A percentile compares a stretch with the other conserved stretches of the same genome.
Conservation (phyloP, 805 yeast species). For the Cyberlindnera meyerae region DNA sequence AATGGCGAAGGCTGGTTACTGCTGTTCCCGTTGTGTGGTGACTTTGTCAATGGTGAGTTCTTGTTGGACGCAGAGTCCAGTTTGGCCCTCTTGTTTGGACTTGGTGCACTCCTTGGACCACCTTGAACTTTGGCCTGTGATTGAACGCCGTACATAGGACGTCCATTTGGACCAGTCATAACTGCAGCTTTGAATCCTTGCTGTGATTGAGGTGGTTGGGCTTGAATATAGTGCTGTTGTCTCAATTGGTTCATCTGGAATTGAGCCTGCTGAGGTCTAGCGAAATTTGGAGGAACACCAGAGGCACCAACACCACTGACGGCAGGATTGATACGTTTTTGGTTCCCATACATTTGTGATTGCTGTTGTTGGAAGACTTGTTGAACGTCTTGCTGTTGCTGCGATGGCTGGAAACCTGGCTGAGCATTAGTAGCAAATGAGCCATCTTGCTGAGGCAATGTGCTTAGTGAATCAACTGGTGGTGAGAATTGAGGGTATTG, state of each 20-base stretch:
- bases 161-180: conserved; percentile 1
- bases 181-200: conserved; percentile 13
- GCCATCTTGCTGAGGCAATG: background rate
- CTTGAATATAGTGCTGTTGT: conserved; percentile 32
- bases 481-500: no score
- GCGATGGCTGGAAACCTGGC: conserved; percentile 20
- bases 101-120: conserved; percentile 6
- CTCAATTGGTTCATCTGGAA: conserved; percentile 46
- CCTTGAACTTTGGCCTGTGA: background rate
- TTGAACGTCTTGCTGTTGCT: conserved; percentile 26
- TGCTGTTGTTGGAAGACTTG: conserved; percentile 26
- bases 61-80: conserved; percentile 12
- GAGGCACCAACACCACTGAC: conserved; percentile 4
- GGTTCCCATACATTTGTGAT: conserved; percentile 24
- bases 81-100: conserved; percentile 22
- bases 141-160: no score
- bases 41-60: conserved; percentile 12
- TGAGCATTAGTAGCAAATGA: no score
- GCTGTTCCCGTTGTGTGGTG: conserved; percentile 8
- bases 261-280: conserved; percentile 33
- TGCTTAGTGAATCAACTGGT: no score
- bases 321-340: conserved; percentile 9
- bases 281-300: conserved; percentile 22
- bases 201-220: conserved; percentile 24
- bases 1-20: conserved; percentile 11